Evolutionary conservation across 805 yeast species (phyloP).

Genomic region (Debaryomyces maramus): DNA sequence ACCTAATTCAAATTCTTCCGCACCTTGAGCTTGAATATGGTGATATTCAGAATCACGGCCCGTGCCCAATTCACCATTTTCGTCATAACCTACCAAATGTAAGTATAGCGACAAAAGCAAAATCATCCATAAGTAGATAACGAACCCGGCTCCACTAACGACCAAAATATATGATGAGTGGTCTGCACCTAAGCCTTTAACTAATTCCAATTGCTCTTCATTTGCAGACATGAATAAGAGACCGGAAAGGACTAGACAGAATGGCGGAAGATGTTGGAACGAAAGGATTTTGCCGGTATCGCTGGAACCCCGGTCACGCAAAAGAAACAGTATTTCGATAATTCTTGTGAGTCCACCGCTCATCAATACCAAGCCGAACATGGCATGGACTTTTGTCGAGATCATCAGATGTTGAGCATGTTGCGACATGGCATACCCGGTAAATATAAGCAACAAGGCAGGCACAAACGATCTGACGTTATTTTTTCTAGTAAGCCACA

Average conservation of each 20-base stretch:
- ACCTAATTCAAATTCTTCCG: slow-evolving; percentile 36
- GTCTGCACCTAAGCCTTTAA: slow-evolving; percentile 75
- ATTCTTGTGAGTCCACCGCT: slow-evolving; percentile 75
- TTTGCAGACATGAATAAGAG: slow-evolving; percentile 87
- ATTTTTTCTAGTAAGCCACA: slow-evolving; percentile 60
- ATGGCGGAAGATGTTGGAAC: slow-evolving; percentile 86
- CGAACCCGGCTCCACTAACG: slow-evolving; percentile 68
- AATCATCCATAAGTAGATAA: slow-evolving; percentile 66
- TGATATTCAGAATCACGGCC: slow-evolving; percentile 13
- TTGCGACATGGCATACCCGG: slow-evolving; percentile 94
- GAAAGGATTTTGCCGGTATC: slow-evolving; percentile 51
- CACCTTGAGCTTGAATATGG: slow-evolving; percentile 17
- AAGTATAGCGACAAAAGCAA: slow-evolving; percentile 60
- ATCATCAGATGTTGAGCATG: slow-evolving; percentile 76
- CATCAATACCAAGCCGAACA: slow-evolving; percentile 83
- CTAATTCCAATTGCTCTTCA: slow-evolving; percentile 79
- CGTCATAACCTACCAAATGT: slow-evolving; percentile 41
- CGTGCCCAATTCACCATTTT: slow-evolving; percentile 32
- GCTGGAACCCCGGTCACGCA: slow-evolving; percentile 54
- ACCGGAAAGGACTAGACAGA: slow-evolving; percentile 77
- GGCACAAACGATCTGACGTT: slow-evolving; percentile 76
- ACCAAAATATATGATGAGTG: slow-evolving; percentile 80
- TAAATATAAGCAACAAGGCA: slow-evolving; percentile 74
- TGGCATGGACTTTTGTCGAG: slow-evolving; percentile 82
- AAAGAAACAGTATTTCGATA: slow-evolving; percentile 75